These are phyloP conservation scores for Colletotrichum magnum DNA, from an alignment of 2,329 filamentous ascomycete species.

Conservation along the genomic window DNA sequence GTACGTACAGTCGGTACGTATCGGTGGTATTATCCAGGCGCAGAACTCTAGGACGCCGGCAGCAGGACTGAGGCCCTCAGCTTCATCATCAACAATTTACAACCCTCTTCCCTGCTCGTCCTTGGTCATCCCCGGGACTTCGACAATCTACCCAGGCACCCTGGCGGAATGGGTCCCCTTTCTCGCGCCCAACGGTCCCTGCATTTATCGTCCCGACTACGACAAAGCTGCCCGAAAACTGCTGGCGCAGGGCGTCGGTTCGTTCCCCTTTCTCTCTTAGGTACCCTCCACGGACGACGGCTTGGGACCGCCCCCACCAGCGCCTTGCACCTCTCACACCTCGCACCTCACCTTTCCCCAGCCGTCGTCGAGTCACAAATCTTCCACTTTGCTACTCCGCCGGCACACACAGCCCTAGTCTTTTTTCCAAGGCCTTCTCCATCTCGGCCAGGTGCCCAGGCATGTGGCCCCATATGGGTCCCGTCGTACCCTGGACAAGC, in stretches of 20 bases:
- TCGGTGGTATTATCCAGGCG: too few relatives aligned
- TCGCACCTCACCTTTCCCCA: not conserved
- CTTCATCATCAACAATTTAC: too few relatives aligned
- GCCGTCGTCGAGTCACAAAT: slow-evolving; percentile 18
- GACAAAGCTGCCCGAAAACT: slow-evolving; percentile 36
- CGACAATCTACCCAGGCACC: not conserved
- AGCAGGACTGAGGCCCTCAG: too few relatives aligned
- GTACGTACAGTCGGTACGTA: too few relatives aligned
- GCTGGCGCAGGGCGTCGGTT: slow-evolving; percentile 20
- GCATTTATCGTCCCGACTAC: slow-evolving; percentile 18
- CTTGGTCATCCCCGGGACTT: too few relatives aligned
- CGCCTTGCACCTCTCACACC: not conserved
- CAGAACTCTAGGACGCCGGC: too few relatives aligned
- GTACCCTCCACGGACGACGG: slow-evolving; percentile 22
- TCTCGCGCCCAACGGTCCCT: slow-evolving; percentile 32
- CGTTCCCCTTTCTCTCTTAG: slow-evolving; percentile 10
- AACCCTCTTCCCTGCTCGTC: too few relatives aligned
- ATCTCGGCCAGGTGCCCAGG: not conserved
- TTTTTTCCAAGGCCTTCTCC: slow-evolving; percentile 23
- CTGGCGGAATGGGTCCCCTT: not conserved
- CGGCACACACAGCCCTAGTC: slow-evolving; percentile 25
- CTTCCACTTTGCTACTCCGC: slow-evolving; percentile 19
- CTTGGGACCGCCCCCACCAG: slow-evolving; percentile 12
- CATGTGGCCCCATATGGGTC: slow-evolving; percentile 20
- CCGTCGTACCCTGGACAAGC: slow-evolving; percentile 13